Conservation (phyloP, 352 stramenopile genomes). For the Phytophthora quininea region DNA sequence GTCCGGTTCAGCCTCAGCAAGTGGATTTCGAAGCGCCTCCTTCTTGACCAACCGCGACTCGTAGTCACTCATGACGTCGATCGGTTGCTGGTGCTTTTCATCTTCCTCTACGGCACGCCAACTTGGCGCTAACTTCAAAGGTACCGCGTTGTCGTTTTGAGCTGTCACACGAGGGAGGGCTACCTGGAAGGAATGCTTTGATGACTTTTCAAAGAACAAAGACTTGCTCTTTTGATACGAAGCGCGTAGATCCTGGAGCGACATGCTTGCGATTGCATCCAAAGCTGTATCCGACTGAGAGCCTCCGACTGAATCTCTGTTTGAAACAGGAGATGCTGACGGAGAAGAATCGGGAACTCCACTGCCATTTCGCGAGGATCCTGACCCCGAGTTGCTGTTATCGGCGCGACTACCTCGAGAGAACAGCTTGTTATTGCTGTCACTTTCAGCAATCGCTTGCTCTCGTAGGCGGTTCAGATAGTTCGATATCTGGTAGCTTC, state of each 20-base stretch:
- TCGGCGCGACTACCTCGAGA: conserved; percentile 43
- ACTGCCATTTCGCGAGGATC: conserved; percentile 8
- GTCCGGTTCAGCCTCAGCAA: conserved; percentile 82
- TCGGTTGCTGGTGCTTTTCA: conserved; percentile 83
- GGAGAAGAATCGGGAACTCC: conserved; percentile 45
- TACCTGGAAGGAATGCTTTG: conserved; percentile 45
- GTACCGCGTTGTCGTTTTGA: conserved; percentile 19
- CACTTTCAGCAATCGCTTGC: conserved; percentile 73
- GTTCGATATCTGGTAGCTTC: conserved; percentile 86
- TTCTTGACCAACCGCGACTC: conserved; percentile 88
- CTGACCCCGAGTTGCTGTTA: conserved; percentile 11
- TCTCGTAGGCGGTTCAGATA: conserved; percentile 78
- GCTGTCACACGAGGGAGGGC: conserved; percentile 36
- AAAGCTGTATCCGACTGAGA: conserved; percentile 40
- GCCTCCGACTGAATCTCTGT: conserved; percentile 25
- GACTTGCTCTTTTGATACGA: conserved; percentile 58
- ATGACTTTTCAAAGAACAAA: conserved; percentile 57
- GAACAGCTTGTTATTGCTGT: conserved; percentile 83
- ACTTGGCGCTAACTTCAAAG: conserved; percentile 64
- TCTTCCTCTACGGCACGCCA: conserved; percentile 71
- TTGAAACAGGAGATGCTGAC: conserved; percentile 39
- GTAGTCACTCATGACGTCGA: conserved; percentile 91
- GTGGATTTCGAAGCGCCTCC: conserved; percentile 83
- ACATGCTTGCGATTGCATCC: conserved; percentile 74
- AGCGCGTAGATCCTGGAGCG: conserved; percentile 58